A percentile compares a stretch with the other conserved stretches of the same genome.
These are phyloP conservation scores for Gaeumannomyces sp. DNA, from an alignment of 2,329 filamentous ascomycete genomes.

Conservation along the genomic window DNA sequence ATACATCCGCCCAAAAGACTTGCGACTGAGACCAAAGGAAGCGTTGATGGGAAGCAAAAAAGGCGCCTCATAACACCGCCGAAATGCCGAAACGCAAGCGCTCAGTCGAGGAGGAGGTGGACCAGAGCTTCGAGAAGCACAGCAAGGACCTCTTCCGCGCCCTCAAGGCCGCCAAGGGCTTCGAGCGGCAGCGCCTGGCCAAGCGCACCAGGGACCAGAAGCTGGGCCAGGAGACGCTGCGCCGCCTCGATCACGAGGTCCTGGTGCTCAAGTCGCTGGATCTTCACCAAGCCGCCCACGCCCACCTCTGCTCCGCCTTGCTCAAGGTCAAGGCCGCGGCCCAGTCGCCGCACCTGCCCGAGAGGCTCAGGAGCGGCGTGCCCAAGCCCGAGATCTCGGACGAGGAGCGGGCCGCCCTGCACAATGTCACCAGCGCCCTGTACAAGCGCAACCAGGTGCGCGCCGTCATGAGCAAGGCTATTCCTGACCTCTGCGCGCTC, in stretches of 20 bases:
- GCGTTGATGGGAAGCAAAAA: neutral
- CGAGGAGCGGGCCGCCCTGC: slow-evolving; percentile 44
- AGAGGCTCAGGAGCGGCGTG: slow-evolving; percentile 38
- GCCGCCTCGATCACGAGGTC: slow-evolving; percentile 57
- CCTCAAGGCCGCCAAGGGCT: slow-evolving; percentile 66
- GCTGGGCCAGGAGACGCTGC: slow-evolving; percentile 37
- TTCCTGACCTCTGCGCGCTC: slow-evolving; percentile 41
- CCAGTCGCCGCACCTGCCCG: slow-evolving; percentile 43
- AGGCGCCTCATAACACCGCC: neutral
- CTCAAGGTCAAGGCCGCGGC: slow-evolving; percentile 48
- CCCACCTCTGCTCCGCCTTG: slow-evolving; percentile 49
- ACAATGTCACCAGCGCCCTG: slow-evolving; percentile 54
- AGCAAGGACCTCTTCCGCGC: slow-evolving; percentile 58
- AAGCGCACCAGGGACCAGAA: slow-evolving; percentile 48
- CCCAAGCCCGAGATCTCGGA: slow-evolving; percentile 44
- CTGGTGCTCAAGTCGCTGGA: slow-evolving; percentile 51
- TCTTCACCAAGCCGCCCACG: slow-evolving; percentile 49
- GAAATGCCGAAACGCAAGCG: slow-evolving; percentile 55
- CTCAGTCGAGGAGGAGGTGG: slow-evolving; percentile 35
- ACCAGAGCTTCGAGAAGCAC: slow-evolving; percentile 46
- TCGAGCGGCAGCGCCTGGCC: slow-evolving; percentile 71
- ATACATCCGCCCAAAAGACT: too few species aligned
- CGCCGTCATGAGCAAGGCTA: slow-evolving; percentile 40
- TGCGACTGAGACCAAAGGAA: neutral
- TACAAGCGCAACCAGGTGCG: slow-evolving; percentile 47